These are phyloP conservation scores for Annulohypoxylon nitens DNA, from an alignment of 495 filamentous ascomycete species.

Conservation along the genomic window DNA sequence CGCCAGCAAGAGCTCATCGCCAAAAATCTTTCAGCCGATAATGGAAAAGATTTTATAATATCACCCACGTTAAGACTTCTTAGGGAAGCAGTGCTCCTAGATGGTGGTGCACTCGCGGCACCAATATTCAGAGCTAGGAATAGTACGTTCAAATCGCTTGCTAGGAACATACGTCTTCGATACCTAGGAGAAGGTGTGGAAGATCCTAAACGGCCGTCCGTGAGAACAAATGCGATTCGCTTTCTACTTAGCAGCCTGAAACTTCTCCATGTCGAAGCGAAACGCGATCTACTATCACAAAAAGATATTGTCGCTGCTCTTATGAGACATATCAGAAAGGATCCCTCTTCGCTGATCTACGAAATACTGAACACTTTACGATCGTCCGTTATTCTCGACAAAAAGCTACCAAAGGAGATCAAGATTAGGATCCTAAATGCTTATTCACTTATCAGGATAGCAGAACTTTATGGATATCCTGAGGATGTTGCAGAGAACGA, in stretches of 20 bases:
- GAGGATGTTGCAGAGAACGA: conserved; percentile 46
- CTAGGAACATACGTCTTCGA: conserved; percentile 68
- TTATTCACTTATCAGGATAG: conserved; percentile 76
- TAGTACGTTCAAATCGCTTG: conserved; percentile 79
- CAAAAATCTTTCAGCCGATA: conserved; percentile 76
- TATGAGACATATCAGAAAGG: conserved; percentile 76
- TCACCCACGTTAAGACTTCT: conserved; percentile 85
- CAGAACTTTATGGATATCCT: conserved; percentile 76
- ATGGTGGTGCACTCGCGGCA: conserved; percentile 81
- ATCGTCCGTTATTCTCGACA: conserved; percentile 75
- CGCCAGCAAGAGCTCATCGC: conserved; percentile 79
- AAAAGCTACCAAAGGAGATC: conserved; percentile 72
- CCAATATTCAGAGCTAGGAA: conserved; percentile 76
- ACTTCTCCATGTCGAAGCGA: conserved; percentile 75
- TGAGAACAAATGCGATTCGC: conserved; percentile 79
- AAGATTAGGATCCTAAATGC: conserved; percentile 81
- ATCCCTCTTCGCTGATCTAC: conserved; percentile 75
- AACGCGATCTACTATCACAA: conserved; percentile 80
- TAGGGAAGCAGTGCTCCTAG: conserved; percentile 80
- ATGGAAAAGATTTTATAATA: conserved; percentile 84
- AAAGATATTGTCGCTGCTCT: conserved; percentile 76
- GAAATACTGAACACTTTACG: conserved; percentile 76
- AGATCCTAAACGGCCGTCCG: conserved; percentile 71
- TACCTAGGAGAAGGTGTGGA: conserved; percentile 66
- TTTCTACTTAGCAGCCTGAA: conserved; percentile 81